These are phyloP conservation scores for Fusarium torreyae DNA, from an alignment of 2,329 filamentous ascomycete species.

Conservation along the genomic window DNA sequence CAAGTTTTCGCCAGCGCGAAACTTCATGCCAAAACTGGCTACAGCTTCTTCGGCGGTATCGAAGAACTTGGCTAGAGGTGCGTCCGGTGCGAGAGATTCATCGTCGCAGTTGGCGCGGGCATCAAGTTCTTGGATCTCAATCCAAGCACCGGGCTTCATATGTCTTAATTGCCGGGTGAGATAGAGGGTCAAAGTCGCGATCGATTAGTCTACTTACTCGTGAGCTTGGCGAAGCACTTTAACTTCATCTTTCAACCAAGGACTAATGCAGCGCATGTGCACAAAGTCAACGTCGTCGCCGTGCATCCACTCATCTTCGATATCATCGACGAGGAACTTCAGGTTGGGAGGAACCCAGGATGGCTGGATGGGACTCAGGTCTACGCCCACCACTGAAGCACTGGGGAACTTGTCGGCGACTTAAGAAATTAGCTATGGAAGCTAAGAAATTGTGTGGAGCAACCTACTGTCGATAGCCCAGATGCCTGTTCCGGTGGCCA, in stretches of 20 bases:
- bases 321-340: slow-evolving; percentile 56
- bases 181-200: rapidly evolving
- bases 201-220: slow-evolving; percentile 12
- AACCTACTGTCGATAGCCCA: slow-evolving; percentile 44
- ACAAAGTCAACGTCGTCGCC: slow-evolving; percentile 42
- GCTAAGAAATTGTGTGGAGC: rapidly evolving
- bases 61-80: slow-evolving; percentile 50
- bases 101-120: slow-evolving; percentile 57
- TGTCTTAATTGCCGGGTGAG: slow-evolving; percentile 13
- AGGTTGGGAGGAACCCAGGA: slow-evolving; percentile 59
- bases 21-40: slow-evolving; percentile 55
- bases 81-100: slow-evolving; percentile 54
- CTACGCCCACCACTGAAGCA: slow-evolving; percentile 44
- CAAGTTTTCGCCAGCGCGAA: slow-evolving; percentile 36
- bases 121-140: slow-evolving; percentile 56
- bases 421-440: not conserved
- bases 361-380: slow-evolving; percentile 48
- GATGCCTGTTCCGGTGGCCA: slow-evolving; percentile 45
- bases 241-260: slow-evolving; percentile 40
- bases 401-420: slow-evolving; percentile 48
- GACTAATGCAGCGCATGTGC: slow-evolving; percentile 47
- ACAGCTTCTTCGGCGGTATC: slow-evolving; percentile 42
- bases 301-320: slow-evolving; percentile 65
- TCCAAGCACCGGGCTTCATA: slow-evolving; percentile 42
- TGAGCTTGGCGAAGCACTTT: slow-evolving; percentile 37